Evolutionary conservation across 768 basidiomycete species (phyloP).

Genomic region (Leccinum disarticulatum): DNA sequence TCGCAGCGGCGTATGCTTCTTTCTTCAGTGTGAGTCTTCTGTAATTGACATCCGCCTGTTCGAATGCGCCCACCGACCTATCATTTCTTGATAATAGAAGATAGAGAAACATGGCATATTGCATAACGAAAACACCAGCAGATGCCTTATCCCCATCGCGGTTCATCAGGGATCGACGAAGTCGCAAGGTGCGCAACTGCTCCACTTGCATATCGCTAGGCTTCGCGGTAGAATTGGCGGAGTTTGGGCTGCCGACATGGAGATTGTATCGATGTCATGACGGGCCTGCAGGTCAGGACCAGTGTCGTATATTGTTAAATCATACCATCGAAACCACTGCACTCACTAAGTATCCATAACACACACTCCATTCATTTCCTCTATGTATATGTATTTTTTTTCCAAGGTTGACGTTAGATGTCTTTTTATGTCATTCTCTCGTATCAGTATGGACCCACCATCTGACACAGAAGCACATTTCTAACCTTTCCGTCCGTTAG

Average conservation of each 20-base stretch:
- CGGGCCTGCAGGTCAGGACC: not conserved
- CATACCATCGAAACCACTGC: not conserved
- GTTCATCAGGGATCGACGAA: slow-evolving; percentile 2
- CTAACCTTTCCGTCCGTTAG: not conserved
- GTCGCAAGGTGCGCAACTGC: slow-evolving; percentile 8
- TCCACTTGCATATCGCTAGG: slow-evolving; percentile 10
- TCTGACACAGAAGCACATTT: not conserved
- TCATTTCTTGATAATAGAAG: slow-evolving; percentile 1
- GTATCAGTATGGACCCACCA: not conserved
- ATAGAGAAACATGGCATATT: not conserved
- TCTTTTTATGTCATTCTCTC: not conserved
- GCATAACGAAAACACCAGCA: not conserved
- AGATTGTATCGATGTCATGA: slow-evolving; percentile 4
- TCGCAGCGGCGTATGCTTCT: not conserved
- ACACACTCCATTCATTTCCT: not conserved
- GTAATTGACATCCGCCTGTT: not conserved
- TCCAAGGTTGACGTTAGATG: not conserved
- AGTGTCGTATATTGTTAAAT: not conserved
- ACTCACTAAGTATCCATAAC: not conserved
- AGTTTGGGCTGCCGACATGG: slow-evolving; percentile 13
- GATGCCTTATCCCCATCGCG: slow-evolving; percentile 6
- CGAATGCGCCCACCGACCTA: not conserved
- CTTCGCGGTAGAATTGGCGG: not conserved
- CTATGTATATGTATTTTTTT: not conserved
- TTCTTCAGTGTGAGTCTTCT: slow-evolving; percentile 2